These are phyloP conservation scores for Mortierella hygrophila DNA, from an alignment of 192 early-diverging fungal species.

Conservation along the genomic window DNA sequence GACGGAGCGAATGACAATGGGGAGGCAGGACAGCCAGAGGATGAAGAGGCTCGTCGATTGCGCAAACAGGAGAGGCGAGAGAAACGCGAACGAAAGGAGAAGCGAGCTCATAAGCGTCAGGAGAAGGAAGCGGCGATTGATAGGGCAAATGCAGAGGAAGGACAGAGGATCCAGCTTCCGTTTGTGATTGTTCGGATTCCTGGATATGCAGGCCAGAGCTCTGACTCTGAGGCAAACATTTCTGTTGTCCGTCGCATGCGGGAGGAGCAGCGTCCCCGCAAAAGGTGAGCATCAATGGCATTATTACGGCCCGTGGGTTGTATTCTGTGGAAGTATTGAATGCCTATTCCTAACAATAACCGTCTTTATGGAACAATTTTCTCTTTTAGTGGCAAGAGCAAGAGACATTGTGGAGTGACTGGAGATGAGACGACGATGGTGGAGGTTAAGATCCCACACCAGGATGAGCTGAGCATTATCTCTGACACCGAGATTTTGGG, in stretches of 20 bases:
- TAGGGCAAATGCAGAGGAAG: background rate
- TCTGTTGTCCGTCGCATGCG: constrained; percentile 43
- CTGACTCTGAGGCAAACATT: constrained; percentile 47
- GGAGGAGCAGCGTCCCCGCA: constrained; percentile 18
- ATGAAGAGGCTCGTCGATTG: constrained; percentile 14
- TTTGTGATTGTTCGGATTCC: constrained; percentile 32
- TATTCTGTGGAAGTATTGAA: background rate
- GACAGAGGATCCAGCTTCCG: constrained; percentile 33
- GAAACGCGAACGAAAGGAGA: constrained; percentile 36
- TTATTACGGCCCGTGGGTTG: background rate
- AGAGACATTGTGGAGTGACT: background rate
- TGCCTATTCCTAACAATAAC: background rate
- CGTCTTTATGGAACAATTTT: background rate
- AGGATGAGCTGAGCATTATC: constrained; percentile 44
- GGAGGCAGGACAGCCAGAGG: background rate
- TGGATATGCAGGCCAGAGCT: constrained; percentile 43
- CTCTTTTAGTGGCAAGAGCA: constrained; percentile 6
- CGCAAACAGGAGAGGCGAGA: constrained; percentile 33
- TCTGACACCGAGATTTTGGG: constrained; percentile 44
- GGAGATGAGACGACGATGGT: constrained; percentile 42
- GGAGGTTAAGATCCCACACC: constrained; percentile 37
- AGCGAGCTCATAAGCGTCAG: constrained; percentile 20
- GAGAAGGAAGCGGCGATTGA: constrained; percentile 24
- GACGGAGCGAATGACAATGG: background rate
- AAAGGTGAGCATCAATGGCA: constrained; percentile 12